Conservation (phyloP, 768 basidiomycete species). For the Panus rudis region DNA sequence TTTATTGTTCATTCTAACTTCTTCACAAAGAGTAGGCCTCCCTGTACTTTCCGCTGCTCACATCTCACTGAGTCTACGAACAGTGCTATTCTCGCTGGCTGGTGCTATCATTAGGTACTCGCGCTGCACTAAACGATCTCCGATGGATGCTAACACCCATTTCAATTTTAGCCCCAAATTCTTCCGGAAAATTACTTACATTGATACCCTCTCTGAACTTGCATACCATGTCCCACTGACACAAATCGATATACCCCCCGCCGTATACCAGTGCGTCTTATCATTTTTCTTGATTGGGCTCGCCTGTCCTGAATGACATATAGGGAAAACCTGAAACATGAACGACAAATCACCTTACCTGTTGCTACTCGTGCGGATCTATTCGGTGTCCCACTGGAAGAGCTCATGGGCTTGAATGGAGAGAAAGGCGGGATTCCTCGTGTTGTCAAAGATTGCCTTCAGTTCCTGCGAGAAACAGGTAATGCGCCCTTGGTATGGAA, state of each 20-base stretch:
- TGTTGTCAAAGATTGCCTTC: slow-evolving; percentile 69
- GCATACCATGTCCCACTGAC: slow-evolving; percentile 75
- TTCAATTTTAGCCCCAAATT: slow-evolving; percentile 67
- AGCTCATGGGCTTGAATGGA: slow-evolving; percentile 77
- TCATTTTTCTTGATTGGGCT: neutral
- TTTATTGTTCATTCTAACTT: slow-evolving; percentile 85
- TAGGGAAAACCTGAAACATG: slow-evolving; percentile 77
- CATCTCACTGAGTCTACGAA: slow-evolving; percentile 1
- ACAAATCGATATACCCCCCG: slow-evolving; percentile 79
- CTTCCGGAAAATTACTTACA: slow-evolving; percentile 76
- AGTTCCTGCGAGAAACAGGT: slow-evolving; percentile 60
- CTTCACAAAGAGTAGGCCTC: slow-evolving; percentile 72
- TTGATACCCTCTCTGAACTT: slow-evolving; percentile 70
- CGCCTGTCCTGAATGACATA: slow-evolving; percentile 1
- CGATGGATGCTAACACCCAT: neutral
- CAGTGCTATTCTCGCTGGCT: slow-evolving; percentile 85
- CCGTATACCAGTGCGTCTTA: slow-evolving; percentile 67
- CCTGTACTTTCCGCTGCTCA: neutral
- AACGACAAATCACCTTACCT: slow-evolving; percentile 63
- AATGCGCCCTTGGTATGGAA: slow-evolving; percentile 2
- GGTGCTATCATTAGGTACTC: slow-evolving; percentile 85
- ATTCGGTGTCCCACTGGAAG: slow-evolving; percentile 77
- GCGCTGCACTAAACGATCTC: slow-evolving; percentile 4
- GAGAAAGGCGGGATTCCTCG: slow-evolving; percentile 80
- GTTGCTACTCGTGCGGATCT: slow-evolving; percentile 51